These are phyloP conservation scores for Chlorella sorokiniana DNA, from an alignment of 139 green algal genomes.

Conservation along the genomic window DNA sequence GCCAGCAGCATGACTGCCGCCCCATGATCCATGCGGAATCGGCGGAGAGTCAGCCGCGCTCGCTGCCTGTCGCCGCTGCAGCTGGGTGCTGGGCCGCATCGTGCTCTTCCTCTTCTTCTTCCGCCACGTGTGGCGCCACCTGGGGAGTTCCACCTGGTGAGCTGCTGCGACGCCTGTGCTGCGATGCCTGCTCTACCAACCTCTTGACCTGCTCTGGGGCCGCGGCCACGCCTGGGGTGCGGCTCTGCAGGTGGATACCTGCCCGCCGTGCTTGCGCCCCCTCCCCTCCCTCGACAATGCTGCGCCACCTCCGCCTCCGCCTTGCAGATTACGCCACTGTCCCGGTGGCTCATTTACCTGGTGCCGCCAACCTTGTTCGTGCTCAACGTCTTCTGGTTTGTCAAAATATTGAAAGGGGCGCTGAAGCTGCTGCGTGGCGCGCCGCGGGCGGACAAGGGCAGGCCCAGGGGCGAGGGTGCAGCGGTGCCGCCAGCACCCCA, in stretches of 20 bases:
- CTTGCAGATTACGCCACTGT: conserved; percentile 3
- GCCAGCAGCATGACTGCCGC: too few relatives aligned
- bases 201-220: too few relatives aligned
- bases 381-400: conserved; percentile 50
- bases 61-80: not conserved
- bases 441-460: not conserved
- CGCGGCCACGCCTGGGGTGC: not conserved
- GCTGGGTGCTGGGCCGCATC: conserved; percentile 38
- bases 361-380: conserved; percentile 37
- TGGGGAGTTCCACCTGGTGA: conserved; percentile 28
- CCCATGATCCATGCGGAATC: too few relatives aligned
- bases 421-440: conserved; percentile 27
- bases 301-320: too few relatives aligned
- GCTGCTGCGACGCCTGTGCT: too few relatives aligned
- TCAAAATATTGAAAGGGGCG: conserved; percentile 38
- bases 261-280: not conserved
- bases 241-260: not conserved
- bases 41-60: too few relatives aligned
- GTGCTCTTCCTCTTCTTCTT: conserved; percentile 48
- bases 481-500: not conserved
- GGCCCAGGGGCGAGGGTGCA: too few relatives aligned
- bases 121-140: conserved; percentile 25
- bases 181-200: too few relatives aligned
- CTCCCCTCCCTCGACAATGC: not conserved
- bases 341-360: conserved; percentile 19